A percentile compares a stretch with the other conserved stretches of the same genome.
phyloP scores from a whole-genome alignment of 176 grass and related monocot species.

The Carex scoparia region DNA sequence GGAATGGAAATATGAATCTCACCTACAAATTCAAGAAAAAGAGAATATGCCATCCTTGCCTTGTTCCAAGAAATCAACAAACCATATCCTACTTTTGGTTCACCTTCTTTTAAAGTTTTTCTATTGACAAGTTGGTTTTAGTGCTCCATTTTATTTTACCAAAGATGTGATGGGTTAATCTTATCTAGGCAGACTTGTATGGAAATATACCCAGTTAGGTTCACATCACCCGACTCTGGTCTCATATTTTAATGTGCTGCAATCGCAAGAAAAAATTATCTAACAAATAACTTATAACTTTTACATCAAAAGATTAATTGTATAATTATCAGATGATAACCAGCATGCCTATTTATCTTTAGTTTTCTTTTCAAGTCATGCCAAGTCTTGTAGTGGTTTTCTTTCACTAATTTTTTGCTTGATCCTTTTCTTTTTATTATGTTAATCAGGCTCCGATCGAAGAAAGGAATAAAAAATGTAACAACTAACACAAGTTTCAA shows the following conservation, averaged over 20 bases:
- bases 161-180: not conserved
- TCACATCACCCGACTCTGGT: not conserved
- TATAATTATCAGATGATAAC: not conserved
- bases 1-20: not conserved
- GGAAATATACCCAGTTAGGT: not conserved
- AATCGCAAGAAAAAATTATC: not conserved
- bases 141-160: not conserved
- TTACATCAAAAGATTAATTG: not conserved
- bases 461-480: not conserved
- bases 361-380: not conserved
- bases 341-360: not conserved
- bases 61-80: not conserved
- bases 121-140: not conserved
- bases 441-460: not conserved
- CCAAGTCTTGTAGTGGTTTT: not conserved
- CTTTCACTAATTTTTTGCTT: not conserved
- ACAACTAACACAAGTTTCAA: not conserved
- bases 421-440: not conserved
- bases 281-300: not conserved
- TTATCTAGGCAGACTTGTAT: not conserved
- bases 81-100: not conserved
- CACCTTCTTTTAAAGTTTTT: not conserved
- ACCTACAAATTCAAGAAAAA: conserved; percentile 1
- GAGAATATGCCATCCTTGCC: conserved; percentile 7
- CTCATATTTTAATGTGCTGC: not conserved